Base-by-base conservation (phyloP, 2,329 filamentous ascomycete species). In the Colletotrichum orbiculare region DNA sequence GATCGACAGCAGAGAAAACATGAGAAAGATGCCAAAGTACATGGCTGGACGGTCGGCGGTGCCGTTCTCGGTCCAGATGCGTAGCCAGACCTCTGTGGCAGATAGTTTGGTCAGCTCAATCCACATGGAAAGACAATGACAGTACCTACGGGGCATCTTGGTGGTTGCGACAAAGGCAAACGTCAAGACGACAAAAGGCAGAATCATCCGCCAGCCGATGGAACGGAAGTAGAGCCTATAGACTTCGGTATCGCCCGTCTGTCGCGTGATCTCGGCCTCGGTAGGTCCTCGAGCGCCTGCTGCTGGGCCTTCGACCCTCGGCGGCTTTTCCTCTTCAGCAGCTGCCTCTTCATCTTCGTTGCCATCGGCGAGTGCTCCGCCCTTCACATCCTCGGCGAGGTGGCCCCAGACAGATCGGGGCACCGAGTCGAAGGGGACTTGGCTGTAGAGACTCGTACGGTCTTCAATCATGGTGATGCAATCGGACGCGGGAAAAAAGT, bases 41-140 rank as follows among this genome's bases (percentile, higher is more conserved):
- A 55, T 54, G 0, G 64, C 65, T 6, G 69, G 56, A 8, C 57
- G 54, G 0, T 68, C 63, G 33, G 69, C 69, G 5, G 72, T 68
- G 25, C 71, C 73, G 1, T 53, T 57, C 34, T 73, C 70, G 0
- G 69, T 65, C 74, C 73, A 76, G 4, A 74, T 71, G 8, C 73
- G 72, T 33, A 76, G 69, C 74, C 74, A 76, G n/a, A 76, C 67
- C 58, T 74, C 71, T 73, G 39, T 1, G 33, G 46, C 17, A 41
- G 15, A 15, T 15, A 39, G 25, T 25, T 25, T 13, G 42, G 39
- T 62, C 15, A 57, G 57, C 13, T 15, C 15, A 39, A 39, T 35
- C 8, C 13, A 13, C 15, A n/a, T 9, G 8, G 8, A 13, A 2
- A 46, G 12, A 3, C 1, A 12, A 0, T 15, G 9, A 6, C 8